A percentile compares a stretch with the other conserved stretches of the same genome.
Evolutionary conservation across 1,139 yeast genomes (phyloP).

Genomic region (Sporopachydermia cereana): DNA sequence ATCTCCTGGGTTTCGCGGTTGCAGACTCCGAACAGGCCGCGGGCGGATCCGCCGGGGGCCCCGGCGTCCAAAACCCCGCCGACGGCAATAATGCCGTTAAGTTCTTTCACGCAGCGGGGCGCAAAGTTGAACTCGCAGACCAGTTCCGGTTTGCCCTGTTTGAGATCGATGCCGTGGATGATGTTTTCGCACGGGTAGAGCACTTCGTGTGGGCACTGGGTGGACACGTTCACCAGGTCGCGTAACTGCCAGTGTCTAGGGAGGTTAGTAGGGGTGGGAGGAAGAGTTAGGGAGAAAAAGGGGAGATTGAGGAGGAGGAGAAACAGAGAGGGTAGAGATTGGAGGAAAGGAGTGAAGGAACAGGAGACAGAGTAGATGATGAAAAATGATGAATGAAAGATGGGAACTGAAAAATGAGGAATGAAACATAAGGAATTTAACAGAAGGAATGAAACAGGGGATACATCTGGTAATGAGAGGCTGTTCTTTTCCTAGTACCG

Average conservation of each 20-base stretch:
- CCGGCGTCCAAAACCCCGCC: constrained; percentile 49
- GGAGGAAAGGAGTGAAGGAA: neutral
- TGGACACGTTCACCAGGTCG: constrained; percentile 49
- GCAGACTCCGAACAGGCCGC: constrained; percentile 51
- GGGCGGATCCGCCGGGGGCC: constrained; percentile 17
- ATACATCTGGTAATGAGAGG: too few species aligned
- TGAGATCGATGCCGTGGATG: constrained; percentile 33
- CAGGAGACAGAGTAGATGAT: neutral
- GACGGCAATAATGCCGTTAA: constrained; percentile 46
- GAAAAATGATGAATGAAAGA: too few species aligned
- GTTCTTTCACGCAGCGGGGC: constrained; percentile 61
- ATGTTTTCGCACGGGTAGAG: constrained; percentile 38
- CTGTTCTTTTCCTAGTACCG: too few species aligned
- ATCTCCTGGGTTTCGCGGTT: constrained; percentile 36
- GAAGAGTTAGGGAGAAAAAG: neutral
- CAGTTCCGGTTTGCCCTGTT: constrained; percentile 24
- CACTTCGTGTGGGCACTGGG: constrained; percentile 28
- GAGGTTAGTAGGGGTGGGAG: neutral
- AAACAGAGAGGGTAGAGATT: constrained; percentile 2
- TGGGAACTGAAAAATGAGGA: too few species aligned
- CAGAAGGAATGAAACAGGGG: too few species aligned
- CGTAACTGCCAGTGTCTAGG: constrained; percentile 86
- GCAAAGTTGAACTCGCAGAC: constrained; percentile 42
- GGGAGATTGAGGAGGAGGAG: too few species aligned
- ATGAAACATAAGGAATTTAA: too few species aligned